These are phyloP conservation scores for Apophysomyces variabilis DNA, from an alignment of 371 early-diverging fungal species.

Conservation along the genomic window DNA sequence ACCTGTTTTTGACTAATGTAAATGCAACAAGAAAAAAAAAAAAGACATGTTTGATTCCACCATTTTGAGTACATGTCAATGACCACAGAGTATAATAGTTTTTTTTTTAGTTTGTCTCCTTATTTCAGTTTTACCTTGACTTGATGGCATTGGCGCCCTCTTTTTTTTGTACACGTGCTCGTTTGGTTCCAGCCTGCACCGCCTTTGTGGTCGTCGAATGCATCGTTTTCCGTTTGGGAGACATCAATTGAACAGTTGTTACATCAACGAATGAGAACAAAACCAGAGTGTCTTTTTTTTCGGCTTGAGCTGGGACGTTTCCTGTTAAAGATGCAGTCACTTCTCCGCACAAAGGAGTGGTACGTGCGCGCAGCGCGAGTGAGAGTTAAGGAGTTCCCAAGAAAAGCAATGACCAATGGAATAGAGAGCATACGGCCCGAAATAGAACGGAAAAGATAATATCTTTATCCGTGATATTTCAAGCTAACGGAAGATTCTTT, in stretches of 20 bases:
- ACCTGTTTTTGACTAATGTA: conserved; percentile 5
- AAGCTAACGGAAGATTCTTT: no score
- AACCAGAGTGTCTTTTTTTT: not conserved
- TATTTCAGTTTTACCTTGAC: not conserved
- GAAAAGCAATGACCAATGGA: no score
- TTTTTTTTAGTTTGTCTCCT: not conserved
- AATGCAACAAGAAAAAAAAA: not conserved
- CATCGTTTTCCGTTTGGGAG: conserved; percentile 8
- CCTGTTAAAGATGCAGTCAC: no score
- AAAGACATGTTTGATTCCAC: not conserved
- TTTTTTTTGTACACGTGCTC: not conserved
- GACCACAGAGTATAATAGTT: not conserved
- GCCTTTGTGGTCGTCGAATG: conserved; percentile 7
- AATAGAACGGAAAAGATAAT: no score
- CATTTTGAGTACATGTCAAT: not conserved
- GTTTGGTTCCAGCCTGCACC: conserved; percentile 2
- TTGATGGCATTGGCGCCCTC: not conserved
- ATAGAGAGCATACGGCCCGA: no score
- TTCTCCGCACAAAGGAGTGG: no score
- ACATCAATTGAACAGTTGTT: not conserved
- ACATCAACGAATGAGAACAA: conserved; percentile 8
- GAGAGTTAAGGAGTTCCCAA: no score
- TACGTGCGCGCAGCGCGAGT: no score
- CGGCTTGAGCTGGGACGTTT: not conserved
- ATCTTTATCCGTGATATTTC: no score